Percentiles rank a stretch among this genome's conserved stretches.
phyloP scores from a whole-genome alignment of 2,329 filamentous ascomycete genomes.

The Clonostachys sp. region DNA sequence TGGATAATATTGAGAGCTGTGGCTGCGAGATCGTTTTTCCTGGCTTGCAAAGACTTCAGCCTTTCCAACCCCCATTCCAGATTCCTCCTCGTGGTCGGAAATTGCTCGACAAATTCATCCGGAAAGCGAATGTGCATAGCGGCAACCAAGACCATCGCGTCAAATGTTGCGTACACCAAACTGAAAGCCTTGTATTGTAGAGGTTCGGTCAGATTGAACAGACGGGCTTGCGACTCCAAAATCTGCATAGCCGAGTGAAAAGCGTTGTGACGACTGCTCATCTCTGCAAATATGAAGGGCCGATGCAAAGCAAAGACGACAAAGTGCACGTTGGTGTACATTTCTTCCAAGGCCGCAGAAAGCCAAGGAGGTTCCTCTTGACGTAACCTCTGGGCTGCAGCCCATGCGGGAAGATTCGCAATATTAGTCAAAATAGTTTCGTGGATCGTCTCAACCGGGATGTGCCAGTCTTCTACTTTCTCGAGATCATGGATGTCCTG shows the following conservation, averaged over 20 bases:
- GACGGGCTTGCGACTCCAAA: constrained; percentile 4
- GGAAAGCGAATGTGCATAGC: constrained; percentile 4
- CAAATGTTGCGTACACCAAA: constrained; percentile 5
- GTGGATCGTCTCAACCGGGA: constrained; percentile 2
- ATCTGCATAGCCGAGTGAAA: constrained; percentile 2
- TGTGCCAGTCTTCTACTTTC: not conserved
- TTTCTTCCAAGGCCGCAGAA: constrained; percentile 1
- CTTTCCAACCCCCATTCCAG: constrained; percentile 3
- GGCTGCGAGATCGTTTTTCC: constrained; percentile 3
- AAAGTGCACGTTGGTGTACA: constrained; percentile 5
- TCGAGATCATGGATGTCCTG: constrained; percentile 4
- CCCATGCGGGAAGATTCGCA: constrained; percentile 3
- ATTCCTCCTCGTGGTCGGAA: not conserved
- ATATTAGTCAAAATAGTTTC: constrained; percentile 2
- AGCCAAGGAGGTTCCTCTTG: constrained; percentile 1
- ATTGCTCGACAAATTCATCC: constrained; percentile 1
- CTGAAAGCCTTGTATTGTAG: constrained; percentile 1
- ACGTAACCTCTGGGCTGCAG: not conserved
- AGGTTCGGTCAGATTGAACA: constrained; percentile 2
- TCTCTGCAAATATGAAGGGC: constrained; percentile 1
- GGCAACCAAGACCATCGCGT: constrained; percentile 5
- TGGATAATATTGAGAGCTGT: constrained; percentile 1
- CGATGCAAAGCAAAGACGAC: constrained; percentile 5
- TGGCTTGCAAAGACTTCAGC: constrained; percentile 1
- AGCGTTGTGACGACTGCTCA: constrained; percentile 1